Conservation (phyloP, 495 filamentous ascomycete species). For the Oidiodendron maius region DNA sequence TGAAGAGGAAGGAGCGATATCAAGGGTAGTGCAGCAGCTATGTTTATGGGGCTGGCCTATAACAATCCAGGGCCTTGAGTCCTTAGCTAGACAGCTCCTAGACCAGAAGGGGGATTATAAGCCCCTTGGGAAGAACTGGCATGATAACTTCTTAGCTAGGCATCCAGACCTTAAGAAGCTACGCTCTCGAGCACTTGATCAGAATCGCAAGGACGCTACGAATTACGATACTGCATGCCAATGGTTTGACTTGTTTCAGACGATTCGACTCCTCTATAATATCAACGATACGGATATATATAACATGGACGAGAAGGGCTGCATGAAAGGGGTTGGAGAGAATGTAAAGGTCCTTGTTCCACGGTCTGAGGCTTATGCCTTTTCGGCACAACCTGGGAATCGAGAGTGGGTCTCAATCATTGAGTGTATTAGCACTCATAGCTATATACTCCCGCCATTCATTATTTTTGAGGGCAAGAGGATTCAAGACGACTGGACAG, state of each 20-base stretch:
- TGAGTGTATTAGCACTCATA: no score
- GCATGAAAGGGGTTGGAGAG: background rate
- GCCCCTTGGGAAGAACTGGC: background rate
- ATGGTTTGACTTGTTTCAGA: background rate
- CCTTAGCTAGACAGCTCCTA: no score
- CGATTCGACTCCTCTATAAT: background rate
- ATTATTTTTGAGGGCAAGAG: no score
- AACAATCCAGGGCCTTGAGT: no score
- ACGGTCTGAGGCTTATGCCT: background rate
- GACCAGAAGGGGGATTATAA: background rate
- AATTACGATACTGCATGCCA: background rate
- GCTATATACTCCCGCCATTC: no score
- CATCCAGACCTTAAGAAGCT: no score
- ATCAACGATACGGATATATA: background rate
- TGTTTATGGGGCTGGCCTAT: no score
- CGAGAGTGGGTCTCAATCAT: background rate
- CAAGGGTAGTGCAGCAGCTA: no score
- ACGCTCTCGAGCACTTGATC: background rate
- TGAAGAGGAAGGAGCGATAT: no score
- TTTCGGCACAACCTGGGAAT: background rate
- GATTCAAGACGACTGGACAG: no score
- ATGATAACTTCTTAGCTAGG: background rate
- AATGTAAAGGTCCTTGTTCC: background rate
- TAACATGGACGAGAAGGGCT: constrained; percentile 1
- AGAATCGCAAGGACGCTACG: background rate